These are phyloP conservation scores for Herpetospermum pedunculosum DNA, from an alignment of 306 rosid genomes.

Conservation along the genomic window DNA sequence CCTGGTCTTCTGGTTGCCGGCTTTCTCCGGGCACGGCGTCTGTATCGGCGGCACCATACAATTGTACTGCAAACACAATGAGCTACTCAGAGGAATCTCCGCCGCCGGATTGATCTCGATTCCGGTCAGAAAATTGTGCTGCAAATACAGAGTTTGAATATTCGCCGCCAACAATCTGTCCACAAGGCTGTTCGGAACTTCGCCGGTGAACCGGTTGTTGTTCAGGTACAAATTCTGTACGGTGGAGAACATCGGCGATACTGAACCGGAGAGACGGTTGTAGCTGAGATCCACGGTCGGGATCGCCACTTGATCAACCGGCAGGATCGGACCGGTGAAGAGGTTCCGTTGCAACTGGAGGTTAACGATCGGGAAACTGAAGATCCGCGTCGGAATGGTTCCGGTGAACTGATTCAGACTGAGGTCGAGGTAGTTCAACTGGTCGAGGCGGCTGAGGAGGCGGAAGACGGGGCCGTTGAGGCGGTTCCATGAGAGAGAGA, in stretches of 20 bases:
- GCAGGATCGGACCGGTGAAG: slow-evolving; percentile 48
- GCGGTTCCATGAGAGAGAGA: slow-evolving; percentile 71
- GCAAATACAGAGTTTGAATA: slow-evolving; percentile 66
- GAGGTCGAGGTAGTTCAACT: slow-evolving; percentile 64
- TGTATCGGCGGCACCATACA: slow-evolving; percentile 92
- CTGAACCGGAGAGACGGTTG: slow-evolving; percentile 56
- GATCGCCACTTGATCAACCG: slow-evolving; percentile 50
- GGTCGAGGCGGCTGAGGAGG: slow-evolving; percentile 46
- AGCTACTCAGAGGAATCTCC: slow-evolving; percentile 78
- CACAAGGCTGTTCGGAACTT: slow-evolving; percentile 65
- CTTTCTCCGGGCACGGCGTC: slow-evolving; percentile 71
- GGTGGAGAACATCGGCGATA: slow-evolving; percentile 61
- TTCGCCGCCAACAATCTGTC: slow-evolving; percentile 57
- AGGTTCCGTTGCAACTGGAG: slow-evolving; percentile 67
- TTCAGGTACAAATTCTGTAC: slow-evolving; percentile 81
- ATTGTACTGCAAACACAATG: slow-evolving; percentile 88
- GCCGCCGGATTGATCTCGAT: slow-evolving; percentile 85
- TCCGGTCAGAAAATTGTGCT: slow-evolving; percentile 79
- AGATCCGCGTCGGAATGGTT: slow-evolving; percentile 49
- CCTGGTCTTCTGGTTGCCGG: slow-evolving; percentile 62
- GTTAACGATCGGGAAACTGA: slow-evolving; percentile 60
- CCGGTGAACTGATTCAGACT: slow-evolving; percentile 77
- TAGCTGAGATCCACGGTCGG: slow-evolving; percentile 79
- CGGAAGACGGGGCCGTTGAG: slow-evolving; percentile 51
- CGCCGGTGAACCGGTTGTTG: slow-evolving; percentile 80